Evolutionary conservation across 139 green algal genomes (phyloP).

Genomic region (Coelastrella sp.): DNA sequence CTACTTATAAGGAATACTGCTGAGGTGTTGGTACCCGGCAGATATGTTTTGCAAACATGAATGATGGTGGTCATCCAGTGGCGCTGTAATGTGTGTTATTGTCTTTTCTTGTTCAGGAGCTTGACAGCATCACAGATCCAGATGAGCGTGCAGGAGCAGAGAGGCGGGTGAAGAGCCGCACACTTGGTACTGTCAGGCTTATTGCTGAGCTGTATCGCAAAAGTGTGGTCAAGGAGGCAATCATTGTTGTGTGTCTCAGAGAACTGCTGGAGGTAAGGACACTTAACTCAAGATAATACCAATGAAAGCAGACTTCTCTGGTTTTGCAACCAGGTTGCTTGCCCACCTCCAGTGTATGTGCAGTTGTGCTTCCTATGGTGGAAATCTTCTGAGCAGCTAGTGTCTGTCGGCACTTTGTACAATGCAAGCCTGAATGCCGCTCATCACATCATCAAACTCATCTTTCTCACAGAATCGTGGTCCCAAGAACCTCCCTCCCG

Average conservation of each 20-base stretch:
- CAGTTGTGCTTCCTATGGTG: too few species aligned
- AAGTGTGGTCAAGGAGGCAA: constrained; percentile 91
- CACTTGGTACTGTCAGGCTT: constrained; percentile 95
- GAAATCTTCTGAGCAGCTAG: too few species aligned
- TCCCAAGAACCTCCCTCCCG: constrained; percentile 64
- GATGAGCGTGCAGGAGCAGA: constrained; percentile 72
- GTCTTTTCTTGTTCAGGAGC: constrained; percentile 48
- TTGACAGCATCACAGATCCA: constrained; percentile 50
- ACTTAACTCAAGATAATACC: background rate
- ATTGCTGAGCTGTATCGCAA: constrained; percentile 98
- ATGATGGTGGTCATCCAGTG: too few species aligned
- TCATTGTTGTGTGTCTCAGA: constrained; percentile 93
- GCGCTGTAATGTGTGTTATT: background rate
- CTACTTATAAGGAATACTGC: too few species aligned
- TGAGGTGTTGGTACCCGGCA: too few species aligned
- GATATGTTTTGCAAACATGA: too few species aligned
- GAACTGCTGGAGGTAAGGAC: constrained; percentile 74
- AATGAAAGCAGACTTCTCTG: too few species aligned
- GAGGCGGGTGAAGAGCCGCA: constrained; percentile 84
- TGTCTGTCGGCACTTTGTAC: too few species aligned
- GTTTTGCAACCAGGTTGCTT: too few species aligned
- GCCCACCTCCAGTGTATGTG: too few species aligned
- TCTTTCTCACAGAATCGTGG: constrained; percentile 1
- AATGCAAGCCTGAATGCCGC: too few species aligned
- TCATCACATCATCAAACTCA: too few species aligned